Percentiles rank a stretch among this genome's conserved stretches.
phyloP scores from a whole-genome alignment of 441 rosid genomes.

The Corymbia citriodora region DNA sequence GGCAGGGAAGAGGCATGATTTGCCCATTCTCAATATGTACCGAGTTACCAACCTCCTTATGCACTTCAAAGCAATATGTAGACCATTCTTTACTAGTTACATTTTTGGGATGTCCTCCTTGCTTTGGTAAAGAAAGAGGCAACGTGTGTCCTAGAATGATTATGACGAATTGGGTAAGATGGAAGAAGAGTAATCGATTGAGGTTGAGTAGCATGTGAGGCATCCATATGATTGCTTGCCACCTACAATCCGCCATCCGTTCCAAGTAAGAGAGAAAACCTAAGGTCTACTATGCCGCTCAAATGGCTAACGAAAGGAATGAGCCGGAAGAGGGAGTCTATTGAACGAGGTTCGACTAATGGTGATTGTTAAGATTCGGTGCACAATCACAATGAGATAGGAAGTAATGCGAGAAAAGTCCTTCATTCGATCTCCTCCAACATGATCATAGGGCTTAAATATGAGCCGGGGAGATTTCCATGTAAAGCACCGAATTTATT shows the following conservation, averaged over 20 bases:
- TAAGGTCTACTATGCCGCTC: rapidly evolving
- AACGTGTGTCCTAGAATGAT: background rate
- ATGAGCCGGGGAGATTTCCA: background rate
- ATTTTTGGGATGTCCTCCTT: background rate
- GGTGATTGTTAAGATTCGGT: background rate
- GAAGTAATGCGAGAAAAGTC: background rate
- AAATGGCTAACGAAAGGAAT: background rate
- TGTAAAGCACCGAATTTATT: background rate
- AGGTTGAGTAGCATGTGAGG: background rate
- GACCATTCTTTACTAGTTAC: background rate
- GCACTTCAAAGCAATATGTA: background rate
- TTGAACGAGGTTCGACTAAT: rapidly evolving
- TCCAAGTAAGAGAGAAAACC: background rate
- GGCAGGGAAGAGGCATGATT: background rate
- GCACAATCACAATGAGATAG: no score
- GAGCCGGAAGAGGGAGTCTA: rapidly evolving
- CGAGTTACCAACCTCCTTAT: background rate
- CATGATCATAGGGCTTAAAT: background rate
- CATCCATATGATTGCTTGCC: background rate
- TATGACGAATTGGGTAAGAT: background rate
- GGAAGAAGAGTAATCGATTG: background rate
- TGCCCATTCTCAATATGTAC: background rate
- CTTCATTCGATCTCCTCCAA: background rate
- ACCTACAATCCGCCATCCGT: background rate
- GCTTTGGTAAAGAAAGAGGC: background rate